Evolutionary conservation across 2,329 filamentous ascomycete genomes (phyloP).

Genomic region (Rutstroemia sp.): DNA sequence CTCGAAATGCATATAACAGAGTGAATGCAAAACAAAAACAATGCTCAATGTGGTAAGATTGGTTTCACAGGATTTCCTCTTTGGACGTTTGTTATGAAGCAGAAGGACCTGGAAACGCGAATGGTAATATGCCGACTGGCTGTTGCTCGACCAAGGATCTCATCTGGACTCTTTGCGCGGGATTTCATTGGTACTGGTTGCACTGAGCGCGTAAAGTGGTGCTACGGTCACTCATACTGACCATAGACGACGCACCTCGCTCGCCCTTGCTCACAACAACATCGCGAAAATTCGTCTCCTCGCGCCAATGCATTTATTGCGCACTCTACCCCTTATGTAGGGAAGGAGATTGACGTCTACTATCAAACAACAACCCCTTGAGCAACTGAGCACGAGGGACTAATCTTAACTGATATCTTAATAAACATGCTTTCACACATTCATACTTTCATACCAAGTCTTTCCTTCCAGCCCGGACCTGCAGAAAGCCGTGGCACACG

Average conservation of each 20-base stretch:
- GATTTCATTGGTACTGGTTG: slow-evolving; percentile 15
- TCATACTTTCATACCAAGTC: too few species aligned
- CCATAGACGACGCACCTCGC: neutral
- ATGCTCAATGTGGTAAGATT: slow-evolving; percentile 21
- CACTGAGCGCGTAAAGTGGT: slow-evolving; percentile 28
- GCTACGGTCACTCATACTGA: neutral
- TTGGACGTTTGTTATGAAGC: slow-evolving; percentile 23
- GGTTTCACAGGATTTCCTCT: slow-evolving; percentile 17
- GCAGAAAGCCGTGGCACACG: too few species aligned
- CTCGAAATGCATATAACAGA: slow-evolving; percentile 3
- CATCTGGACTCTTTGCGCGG: slow-evolving; percentile 12
- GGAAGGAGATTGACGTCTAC: too few species aligned
- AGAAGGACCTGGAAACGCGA: slow-evolving; percentile 22
- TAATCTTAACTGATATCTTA: neutral
- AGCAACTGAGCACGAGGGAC: neutral
- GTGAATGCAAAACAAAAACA: slow-evolving; percentile 22
- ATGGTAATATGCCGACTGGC: slow-evolving; percentile 20
- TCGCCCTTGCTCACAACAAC: neutral
- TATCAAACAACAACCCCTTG: too few species aligned
- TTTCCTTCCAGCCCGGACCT: too few species aligned
- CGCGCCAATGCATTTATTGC: too few species aligned
- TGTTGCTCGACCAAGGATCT: neutral
- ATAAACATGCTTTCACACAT: neutral
- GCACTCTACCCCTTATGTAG: neutral
- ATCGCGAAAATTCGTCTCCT: neutral